Evolutionary conservation across 192 early-diverging fungal genomes (phyloP).

Genomic region (Coemansia sp.): DNA sequence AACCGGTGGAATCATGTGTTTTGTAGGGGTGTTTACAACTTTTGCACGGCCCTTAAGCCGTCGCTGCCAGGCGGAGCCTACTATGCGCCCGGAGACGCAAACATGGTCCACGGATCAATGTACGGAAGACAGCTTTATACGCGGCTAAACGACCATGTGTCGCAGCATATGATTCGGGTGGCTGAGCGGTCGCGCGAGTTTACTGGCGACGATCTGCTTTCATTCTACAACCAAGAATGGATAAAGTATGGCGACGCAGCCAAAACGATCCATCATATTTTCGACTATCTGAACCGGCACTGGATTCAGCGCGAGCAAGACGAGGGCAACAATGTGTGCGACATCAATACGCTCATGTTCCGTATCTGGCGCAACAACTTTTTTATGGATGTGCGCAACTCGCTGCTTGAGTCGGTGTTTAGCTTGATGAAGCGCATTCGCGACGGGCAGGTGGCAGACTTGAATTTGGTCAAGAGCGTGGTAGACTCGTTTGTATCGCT

Average conservation of each 20-base stretch:
- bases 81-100: constrained; percentile 46
- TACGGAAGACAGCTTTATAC: constrained; percentile 67
- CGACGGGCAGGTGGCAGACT: constrained; percentile 88
- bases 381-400: constrained; percentile 46
- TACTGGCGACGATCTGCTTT: constrained; percentile 78
- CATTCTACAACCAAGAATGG: constrained; percentile 90
- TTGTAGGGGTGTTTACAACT: constrained; percentile 54
- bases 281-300: constrained; percentile 92
- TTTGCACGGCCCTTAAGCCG: constrained; percentile 40
- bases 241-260: constrained; percentile 81
- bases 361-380: constrained; percentile 74
- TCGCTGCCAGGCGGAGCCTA: constrained; percentile 21
- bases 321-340: constrained; percentile 83
- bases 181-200: constrained; percentile 58
- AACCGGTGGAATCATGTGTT: neutral
- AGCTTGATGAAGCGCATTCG: constrained; percentile 71
- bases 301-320: constrained; percentile 97
- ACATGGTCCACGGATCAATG: constrained; percentile 31
- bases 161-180: constrained; percentile 53
- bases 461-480: constrained; percentile 78
- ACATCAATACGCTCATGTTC: constrained; percentile 85
- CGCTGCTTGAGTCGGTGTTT: constrained; percentile 52
- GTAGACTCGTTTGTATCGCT: constrained; percentile 87
- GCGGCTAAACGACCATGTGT: constrained; percentile 57
- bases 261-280: constrained; percentile 83